Evolutionary conservation across 1,284 basidiomycete species (phyloP).

Genomic region (Pseudomicrostroma phylloplanum): DNA sequence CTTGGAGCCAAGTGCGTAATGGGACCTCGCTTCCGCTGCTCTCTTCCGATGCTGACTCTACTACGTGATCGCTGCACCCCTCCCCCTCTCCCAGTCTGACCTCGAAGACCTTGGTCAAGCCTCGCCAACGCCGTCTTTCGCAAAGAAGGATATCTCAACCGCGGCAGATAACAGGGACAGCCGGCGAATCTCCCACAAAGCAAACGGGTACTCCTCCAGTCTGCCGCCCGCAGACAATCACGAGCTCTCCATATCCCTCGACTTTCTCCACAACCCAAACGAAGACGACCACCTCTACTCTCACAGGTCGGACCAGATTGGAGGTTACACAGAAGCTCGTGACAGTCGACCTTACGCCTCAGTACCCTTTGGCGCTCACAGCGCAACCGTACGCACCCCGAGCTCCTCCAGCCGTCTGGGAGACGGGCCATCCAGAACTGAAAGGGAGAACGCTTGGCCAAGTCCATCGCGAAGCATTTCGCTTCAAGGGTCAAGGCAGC

Average conservation of each 20-base stretch:
- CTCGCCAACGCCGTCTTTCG: neutral
- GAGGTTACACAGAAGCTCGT: neutral
- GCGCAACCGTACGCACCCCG: too few relatives aligned
- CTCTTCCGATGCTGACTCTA: too few relatives aligned
- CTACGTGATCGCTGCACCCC: neutral
- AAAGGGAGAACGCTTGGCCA: too few relatives aligned
- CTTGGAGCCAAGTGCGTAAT: too few relatives aligned
- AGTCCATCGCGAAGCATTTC: too few relatives aligned
- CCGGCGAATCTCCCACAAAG: neutral
- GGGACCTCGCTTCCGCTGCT: too few relatives aligned
- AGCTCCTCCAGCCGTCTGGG: too few relatives aligned
- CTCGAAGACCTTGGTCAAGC: constrained; percentile 4
- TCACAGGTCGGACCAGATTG: neutral
- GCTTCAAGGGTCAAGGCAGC: too few relatives aligned
- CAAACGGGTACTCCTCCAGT: neutral
- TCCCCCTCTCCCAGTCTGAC: neutral
- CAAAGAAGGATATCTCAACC: neutral
- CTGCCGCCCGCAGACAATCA: neutral
- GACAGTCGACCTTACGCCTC: too few relatives aligned
- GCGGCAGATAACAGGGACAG: too few relatives aligned
- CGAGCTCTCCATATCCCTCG: constrained; percentile 1
- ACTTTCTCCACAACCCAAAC: constrained; percentile 3
- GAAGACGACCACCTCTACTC: neutral
- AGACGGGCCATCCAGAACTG: too few relatives aligned
- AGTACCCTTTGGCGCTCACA: too few relatives aligned